Base-by-base conservation (phyloP, 176 grass and related monocot species). In the Eragrostis nindensis region DNA sequence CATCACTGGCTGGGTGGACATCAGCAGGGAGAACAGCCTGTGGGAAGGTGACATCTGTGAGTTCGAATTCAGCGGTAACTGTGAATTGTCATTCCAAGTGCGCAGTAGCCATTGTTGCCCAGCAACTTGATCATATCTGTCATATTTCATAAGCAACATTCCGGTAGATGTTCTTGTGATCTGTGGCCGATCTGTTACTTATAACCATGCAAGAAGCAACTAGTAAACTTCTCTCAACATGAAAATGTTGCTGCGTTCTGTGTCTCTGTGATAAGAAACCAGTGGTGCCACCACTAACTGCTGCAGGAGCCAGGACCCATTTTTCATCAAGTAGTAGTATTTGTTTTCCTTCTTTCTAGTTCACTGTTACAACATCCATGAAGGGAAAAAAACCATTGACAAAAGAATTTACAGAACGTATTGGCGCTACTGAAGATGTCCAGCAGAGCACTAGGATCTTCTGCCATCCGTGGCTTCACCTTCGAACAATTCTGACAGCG, bases 1-100 rank as follows among this genome's bases (percentile, higher is more conserved):
- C 63, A 79, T 88, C 62, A 26, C 56, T 30, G 89, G 89, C 3
- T 92, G 89, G 82, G 81, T 73, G 47, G 84, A 94, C 66, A 71
- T 89, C 42, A 68, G 67, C 55, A 75, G 60, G 54, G 80, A 87
- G 79, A 89, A 91, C 84, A 30, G 68, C 48, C 68, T 86, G 70
- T 40, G 19, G 1, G 39, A 81, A 73, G 89, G 86, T 1, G 78
- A 87, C 59, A 44, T 44, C 19, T 90, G 88, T 65, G 86, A 84
- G 61, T 88, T 94, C 29, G 71, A 93, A 62, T 41, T 91, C 66
- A 70, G 30, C 10, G 32, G 75, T 4, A 41, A 81, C 5, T 54
- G 70, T 43, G 81, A 89, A 38, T 29, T 81, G 4, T 55, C 61
- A 48, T 66, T 94, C 76, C 81, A 85, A 40, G 79, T 78, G 74